Evolutionary conservation across 73 alveolate genomes (phyloP).

Genomic region (Loxodes magnus): DNA sequence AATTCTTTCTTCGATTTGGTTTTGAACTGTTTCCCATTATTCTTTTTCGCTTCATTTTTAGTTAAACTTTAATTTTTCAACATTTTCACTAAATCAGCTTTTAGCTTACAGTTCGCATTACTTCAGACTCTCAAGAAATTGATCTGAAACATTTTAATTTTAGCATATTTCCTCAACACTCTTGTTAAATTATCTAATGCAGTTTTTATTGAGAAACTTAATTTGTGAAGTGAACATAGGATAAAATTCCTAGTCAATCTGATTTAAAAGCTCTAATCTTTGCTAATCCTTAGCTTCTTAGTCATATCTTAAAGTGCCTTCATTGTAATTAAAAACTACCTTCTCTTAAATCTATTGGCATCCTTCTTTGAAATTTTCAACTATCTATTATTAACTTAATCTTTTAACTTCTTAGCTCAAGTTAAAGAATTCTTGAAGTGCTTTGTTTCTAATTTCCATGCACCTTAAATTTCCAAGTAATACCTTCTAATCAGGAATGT

Average conservation of each 20-base stretch:
- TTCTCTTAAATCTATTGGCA: not conserved
- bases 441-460: conserved; percentile 5
- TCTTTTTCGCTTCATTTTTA: not conserved
- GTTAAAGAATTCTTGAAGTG: not conserved
- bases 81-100: not conserved
- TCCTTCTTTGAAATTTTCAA: not conserved
- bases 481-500: conserved; percentile 13
- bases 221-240: not conserved
- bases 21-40: not conserved
- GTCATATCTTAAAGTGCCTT: not conserved
- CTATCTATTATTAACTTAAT: not conserved
- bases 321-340: conserved; percentile 3
- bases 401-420: not conserved
- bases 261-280: not conserved
- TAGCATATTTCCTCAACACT: not conserved
- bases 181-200: not conserved
- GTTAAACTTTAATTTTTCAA: not conserved
- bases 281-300: not conserved
- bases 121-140: not conserved
- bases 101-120: not conserved
- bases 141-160: not conserved
- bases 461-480: conserved; percentile 8
- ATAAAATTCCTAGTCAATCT: not conserved
- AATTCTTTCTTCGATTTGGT: not conserved
- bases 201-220: not conserved